Conservation (phyloP, 1,284 basidiomycete genomes). For the Microbotryum silenes-acaulis region DNA sequence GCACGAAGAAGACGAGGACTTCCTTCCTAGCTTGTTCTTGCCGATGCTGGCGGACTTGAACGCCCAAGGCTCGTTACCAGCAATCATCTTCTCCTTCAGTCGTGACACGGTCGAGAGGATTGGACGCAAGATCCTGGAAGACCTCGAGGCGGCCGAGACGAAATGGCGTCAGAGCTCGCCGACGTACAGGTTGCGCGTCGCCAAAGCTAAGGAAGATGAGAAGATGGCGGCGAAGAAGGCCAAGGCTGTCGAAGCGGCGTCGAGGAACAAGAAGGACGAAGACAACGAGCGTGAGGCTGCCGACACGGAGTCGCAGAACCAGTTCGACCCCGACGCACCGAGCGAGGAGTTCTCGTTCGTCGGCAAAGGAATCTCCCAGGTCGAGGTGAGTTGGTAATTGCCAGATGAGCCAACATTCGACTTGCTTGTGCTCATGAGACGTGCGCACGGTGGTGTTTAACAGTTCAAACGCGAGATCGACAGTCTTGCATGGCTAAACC, state of each 20-base stretch:
- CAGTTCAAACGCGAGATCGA: constrained; percentile 46
- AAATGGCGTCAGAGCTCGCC: constrained; percentile 49
- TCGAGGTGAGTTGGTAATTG: constrained; percentile 35
- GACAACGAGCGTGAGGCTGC: constrained; percentile 36
- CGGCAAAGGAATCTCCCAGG: constrained; percentile 45
- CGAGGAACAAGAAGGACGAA: constrained; percentile 43
- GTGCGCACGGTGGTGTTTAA: background rate
- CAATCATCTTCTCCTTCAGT: constrained; percentile 59
- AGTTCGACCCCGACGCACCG: constrained; percentile 54
- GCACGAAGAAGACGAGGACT: constrained; percentile 38
- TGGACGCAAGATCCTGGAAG: constrained; percentile 43
- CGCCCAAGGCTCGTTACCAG: constrained; percentile 46
- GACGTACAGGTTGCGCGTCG: constrained; percentile 45
- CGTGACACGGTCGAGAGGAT: constrained; percentile 54
- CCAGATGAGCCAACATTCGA: constrained; percentile 33
- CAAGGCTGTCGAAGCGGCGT: constrained; percentile 32
- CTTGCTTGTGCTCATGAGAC: background rate
- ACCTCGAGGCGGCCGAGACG: constrained; percentile 46
- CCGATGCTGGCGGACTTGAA: constrained; percentile 50
- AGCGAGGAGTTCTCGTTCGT: constrained; percentile 55
- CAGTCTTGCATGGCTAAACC: constrained; percentile 42
- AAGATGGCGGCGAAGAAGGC: constrained; percentile 33
- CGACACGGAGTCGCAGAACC: constrained; percentile 33
- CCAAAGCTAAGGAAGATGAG: constrained; percentile 51
- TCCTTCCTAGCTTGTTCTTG: constrained; percentile 39